Evolutionary conservation across 345 rosid genomes (phyloP), one percentile per base, ranked within the genome.

Genomic region (Geranium rotundifolium): DNA sequence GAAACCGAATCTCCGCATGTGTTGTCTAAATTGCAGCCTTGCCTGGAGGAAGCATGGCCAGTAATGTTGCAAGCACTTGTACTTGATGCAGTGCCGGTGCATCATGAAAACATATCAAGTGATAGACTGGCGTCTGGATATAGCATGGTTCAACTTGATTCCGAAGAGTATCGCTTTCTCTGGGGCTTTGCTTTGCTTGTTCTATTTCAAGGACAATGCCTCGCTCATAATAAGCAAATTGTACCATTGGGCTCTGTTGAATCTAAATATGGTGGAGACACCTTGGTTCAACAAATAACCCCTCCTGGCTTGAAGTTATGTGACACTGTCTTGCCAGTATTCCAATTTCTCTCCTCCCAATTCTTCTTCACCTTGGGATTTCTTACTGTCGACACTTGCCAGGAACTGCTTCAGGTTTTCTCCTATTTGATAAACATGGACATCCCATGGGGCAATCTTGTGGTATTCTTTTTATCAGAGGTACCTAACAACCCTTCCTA

Each of bases 21-120:
- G 67, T 79, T 83, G 29, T 77, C 78, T 52, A 82, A 81, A 79
- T 74, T 92, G 76, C 82, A 75, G 77, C 84, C 83, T 64, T 85
- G 86, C 72, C 77, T 92, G 66, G 88, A 84, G 69, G 98, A 92
- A 77, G 87, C 88, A 63, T 92, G 98, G 97, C 97, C 97, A 17
- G 88, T 89, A 71, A 83, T 93, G 71, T 75, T 90, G 81, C 97
- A 87, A 79, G 99, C 97, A 34, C 80, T 88, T 72, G 87, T 90
- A 60, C 80, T 93, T 71, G 99, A 93, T 78, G 88, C 99, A 29
- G 82, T 87, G 79, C 99, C 99, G 64, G 59, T 50, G 37, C 72
- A 76, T 63, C 68, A 55, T 62, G 75, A 74, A 56, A 69, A 75
- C 70, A 20, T 63, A 46, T 76, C 78, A 54, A 77, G 60, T 69